Base-by-base conservation (phyloP, 2,329 filamentous ascomycete species). In the Colletotrichum sp. region DNA sequence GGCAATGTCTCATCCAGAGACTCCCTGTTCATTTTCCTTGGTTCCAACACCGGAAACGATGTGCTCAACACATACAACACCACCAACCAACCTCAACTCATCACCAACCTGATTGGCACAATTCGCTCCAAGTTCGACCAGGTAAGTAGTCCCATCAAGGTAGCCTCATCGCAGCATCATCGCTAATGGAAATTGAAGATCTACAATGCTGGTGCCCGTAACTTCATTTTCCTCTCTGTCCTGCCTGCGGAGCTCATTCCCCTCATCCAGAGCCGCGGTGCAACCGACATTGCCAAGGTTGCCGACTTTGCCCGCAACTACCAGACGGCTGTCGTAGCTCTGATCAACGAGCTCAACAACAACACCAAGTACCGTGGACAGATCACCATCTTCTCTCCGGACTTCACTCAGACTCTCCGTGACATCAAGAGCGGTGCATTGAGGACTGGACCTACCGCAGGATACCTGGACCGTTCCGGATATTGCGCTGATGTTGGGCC, bases 21-120 rank as follows among this genome's bases (percentile, higher is more conserved):
- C 24, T 71, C 69, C 2, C 30, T 71, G 44, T 71, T 71, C 60
- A 71, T 71, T 39, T 71, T 71, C 30, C 21, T 71, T 16, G 69
- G 32, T n/a, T 66, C 69, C 21, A 71, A 71, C 60, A 57, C 69
- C 4, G 69, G 69, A 15, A 71, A 71, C 34, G 60, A 71, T 13
- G 34, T 71, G 16, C 60, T 71, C 36, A 65, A 65, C 59, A 71
- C 69, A 8, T 71, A 71, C 69, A 71, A 66, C 60, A 71, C 69
- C 21, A 65, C 69, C 13, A 71, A 66, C 32, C 69, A 71, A 26
- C 44, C 69, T 2, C 69, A 71, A 26, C 64, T 62, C 18, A 71
- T 66, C 24, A 39, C 52, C 18, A 69, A 60, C 55, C 34, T 69
- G 32, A 60, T 69, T 16, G 67, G 67, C 16, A 57, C 49, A 4